Base-by-base conservation (phyloP, 192 early-diverging fungal species). In the Phlyctochytrium planicorne region DNA sequence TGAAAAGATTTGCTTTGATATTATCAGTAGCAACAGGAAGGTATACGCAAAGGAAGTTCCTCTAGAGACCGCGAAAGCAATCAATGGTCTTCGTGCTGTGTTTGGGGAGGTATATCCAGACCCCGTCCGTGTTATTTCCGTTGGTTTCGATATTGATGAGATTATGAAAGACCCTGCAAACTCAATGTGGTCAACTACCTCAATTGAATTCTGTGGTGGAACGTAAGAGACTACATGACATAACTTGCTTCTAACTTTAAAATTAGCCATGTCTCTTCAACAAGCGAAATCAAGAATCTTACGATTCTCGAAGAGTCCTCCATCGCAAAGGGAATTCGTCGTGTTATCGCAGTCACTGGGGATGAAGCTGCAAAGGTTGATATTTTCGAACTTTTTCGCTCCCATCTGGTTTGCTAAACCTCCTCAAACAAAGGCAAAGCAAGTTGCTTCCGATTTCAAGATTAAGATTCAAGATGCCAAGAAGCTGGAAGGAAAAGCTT, bases 81-180 rank as follows among this genome's bases (percentile, higher is more conserved):
- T 99, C 74, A 82, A 84, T 61, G 94, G 95, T 10, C 89, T 99
- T 60, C 90, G 95, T 67, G 97, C 97, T 23, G 95, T 97, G 10
- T 99, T 99, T 82, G 95, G 94, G 52, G 95, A 99, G 78, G 82
- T 81, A 20, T 99, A 99, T 71, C 97, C 97, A 34, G 97, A 99
- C 75, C 94, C 94, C 1, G 97, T 99, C 25, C 90, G 95, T 63
- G 94, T 99, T 29, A 93, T 99, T 3, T 90, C 94, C 2, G 88
- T 99, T 77, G 94, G 95, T 23, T 87, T 84, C 63, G 89, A 91
- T 69, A 82, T 97, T 20, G 90, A 94, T 64, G 90, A 92, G 30
- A 79, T 99, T n/a, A 76, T 96, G 29, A 81, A 84, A 62, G 83
- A 91, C 78, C 89, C 91, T 2, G 73, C 82, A 27, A 93, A 94